Conservation (phyloP, 1,139 yeast genomes). For the Lodderomyces oxycetoniae region DNA sequence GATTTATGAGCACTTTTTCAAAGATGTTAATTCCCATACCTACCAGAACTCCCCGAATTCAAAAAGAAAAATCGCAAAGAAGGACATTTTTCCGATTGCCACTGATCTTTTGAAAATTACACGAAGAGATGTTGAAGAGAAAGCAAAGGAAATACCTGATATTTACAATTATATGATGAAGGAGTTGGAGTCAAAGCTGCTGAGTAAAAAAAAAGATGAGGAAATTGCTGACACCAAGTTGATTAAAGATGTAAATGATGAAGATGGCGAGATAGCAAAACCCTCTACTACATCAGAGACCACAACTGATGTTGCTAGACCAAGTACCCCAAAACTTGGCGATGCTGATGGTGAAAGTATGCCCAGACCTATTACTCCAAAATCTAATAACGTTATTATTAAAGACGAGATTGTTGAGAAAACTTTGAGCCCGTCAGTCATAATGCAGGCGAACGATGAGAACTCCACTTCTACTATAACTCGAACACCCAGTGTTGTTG, state of each 20-base stretch:
- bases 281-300: too few species aligned
- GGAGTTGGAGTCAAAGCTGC: constrained; percentile 1
- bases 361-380: too few species aligned
- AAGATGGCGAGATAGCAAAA: neutral
- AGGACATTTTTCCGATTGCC: constrained; percentile 42
- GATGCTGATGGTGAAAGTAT: too few species aligned
- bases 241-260: constrained; percentile 1
- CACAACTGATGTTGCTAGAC: too few species aligned
- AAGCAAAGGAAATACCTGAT: constrained; percentile 28
- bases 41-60: constrained; percentile 21
- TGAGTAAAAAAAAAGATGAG: constrained; percentile 1
- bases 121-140: constrained; percentile 29
- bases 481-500: too few species aligned
- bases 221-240: neutral
- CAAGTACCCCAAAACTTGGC: too few species aligned
- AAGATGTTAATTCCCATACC: constrained; percentile 12
- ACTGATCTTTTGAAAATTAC: constrained; percentile 30
- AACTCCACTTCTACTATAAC: too few species aligned
- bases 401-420: too few species aligned
- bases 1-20: constrained; percentile 29
- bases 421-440: too few species aligned
- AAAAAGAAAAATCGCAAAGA: constrained; percentile 40
- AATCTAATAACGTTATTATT: too few species aligned
- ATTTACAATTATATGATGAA: constrained; percentile 29
- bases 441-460: too few species aligned